phyloP scores from a whole-genome alignment of 805 yeast species.

The Yarrowia bubula region DNA sequence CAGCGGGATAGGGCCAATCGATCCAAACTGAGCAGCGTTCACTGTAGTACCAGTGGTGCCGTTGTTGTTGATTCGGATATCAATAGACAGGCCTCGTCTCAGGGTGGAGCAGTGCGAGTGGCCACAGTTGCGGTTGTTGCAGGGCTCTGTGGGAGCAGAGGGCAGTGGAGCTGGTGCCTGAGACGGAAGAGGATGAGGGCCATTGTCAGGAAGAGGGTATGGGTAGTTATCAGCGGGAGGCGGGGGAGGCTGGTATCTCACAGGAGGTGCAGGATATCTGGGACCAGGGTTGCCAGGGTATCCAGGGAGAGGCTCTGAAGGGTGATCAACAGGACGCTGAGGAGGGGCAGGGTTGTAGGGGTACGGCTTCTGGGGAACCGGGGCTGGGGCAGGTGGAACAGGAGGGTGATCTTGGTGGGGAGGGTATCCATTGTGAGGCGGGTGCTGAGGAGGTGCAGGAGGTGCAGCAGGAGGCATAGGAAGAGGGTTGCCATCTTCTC shows the following conservation, averaged over 20 bases:
- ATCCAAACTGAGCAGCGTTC: conserved; percentile 3
- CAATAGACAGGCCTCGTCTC: conserved; percentile 20
- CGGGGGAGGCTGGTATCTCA: conserved; percentile 18
- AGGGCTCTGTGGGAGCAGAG: conserved; percentile 2
- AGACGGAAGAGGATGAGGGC: conserved; percentile 10
- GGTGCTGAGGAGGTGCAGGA: background rate
- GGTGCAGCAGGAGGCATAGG: background rate
- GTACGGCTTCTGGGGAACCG: background rate
- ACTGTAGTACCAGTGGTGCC: background rate
- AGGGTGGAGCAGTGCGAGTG: background rate
- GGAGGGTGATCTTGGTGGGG: background rate
- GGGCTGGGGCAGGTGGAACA: background rate
- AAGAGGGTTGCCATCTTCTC: background rate
- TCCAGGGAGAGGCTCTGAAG: conserved; percentile 12
- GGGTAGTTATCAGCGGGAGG: background rate
- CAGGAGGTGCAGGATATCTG: conserved; percentile 2
- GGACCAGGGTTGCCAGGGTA: conserved; percentile 12
- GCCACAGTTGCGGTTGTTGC: conserved; percentile 12
- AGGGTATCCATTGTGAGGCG: background rate
- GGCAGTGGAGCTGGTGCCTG: background rate
- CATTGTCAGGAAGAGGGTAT: conserved; percentile 8
- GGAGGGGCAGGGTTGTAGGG: conserved; percentile 9
- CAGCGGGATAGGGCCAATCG: background rate
- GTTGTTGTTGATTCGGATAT: conserved; percentile 13
- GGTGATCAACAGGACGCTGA: conserved; percentile 15